These are phyloP conservation scores for Hippophae tibetana DNA, from an alignment of 306 rosid species.

Conservation along the genomic window DNA sequence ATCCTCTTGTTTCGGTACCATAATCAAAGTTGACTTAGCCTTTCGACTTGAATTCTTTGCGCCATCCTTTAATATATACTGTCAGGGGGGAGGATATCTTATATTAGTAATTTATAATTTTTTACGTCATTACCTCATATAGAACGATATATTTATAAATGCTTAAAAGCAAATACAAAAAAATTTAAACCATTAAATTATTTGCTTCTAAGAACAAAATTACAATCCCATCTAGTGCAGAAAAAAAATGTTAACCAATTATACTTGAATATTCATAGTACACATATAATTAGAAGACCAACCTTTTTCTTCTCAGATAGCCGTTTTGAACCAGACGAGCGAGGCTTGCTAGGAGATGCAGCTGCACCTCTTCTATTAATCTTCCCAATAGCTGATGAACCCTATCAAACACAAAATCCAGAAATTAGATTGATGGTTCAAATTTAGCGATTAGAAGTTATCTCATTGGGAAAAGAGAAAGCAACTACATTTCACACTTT, in stretches of 20 bases:
- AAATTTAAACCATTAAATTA: no score
- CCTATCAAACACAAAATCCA: constrained; percentile 35
- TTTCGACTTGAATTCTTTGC: constrained; percentile 42
- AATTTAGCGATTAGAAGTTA: no score
- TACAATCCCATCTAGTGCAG: not conserved
- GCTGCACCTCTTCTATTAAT: constrained; percentile 60
- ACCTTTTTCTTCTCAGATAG: constrained; percentile 82
- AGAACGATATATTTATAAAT: not conserved
- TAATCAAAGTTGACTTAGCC: constrained; percentile 53
- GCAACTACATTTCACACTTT: no score
- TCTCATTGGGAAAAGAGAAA: no score
- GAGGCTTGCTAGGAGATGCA: constrained; percentile 45
- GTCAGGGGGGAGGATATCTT: constrained; percentile 27
- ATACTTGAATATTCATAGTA: not conserved
- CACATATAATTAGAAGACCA: constrained; percentile 5
- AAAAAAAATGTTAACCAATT: not conserved
- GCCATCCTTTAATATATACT: constrained; percentile 81
- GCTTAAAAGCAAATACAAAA: no score
- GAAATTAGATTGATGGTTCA: not conserved
- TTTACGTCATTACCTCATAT: not conserved
- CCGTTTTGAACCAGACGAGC: constrained; percentile 43
- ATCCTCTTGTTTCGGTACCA: constrained; percentile 53
- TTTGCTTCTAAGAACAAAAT: no score
- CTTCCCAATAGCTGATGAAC: constrained; percentile 51
- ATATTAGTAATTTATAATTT: constrained; percentile 1